Conservation (phyloP, 202 grass and related monocot genomes). For the Digitaria exilis region DNA sequence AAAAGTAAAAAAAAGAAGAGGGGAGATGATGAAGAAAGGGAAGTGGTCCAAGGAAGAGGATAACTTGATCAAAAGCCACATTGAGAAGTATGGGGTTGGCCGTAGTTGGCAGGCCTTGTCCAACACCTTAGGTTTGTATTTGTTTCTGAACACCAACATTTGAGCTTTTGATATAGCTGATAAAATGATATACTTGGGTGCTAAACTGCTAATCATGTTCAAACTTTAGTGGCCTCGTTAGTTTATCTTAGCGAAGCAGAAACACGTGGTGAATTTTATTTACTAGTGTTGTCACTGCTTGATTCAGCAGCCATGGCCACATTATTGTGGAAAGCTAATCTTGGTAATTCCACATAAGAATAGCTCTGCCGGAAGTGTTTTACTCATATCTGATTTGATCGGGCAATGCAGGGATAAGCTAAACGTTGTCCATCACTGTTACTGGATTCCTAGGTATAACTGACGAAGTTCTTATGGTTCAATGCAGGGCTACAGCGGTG, state of each 20-base stretch:
- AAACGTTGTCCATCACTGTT: background rate
- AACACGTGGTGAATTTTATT: background rate
- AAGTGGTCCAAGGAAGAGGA: constrained; percentile 62
- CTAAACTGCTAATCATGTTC: background rate
- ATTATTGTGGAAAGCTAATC: background rate
- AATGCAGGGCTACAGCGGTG: constrained; percentile 48
- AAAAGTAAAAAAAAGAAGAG: background rate
- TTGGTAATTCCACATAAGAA: background rate
- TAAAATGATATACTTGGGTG: background rate
- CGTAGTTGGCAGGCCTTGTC: constrained; percentile 57
- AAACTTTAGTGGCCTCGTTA: background rate
- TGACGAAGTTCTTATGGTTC: background rate
- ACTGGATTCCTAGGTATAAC: background rate
- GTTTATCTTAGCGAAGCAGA: background rate
- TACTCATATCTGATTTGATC: background rate
- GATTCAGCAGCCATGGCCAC: background rate
- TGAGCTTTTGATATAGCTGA: background rate
- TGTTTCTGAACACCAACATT: background rate
- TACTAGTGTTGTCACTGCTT: background rate
- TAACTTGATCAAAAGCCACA: constrained; percentile 43
- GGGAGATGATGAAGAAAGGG: constrained; percentile 42
- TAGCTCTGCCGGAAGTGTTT: background rate
- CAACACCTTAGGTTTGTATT: constrained; percentile 46
- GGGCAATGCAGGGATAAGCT: background rate
- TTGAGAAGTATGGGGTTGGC: constrained; percentile 47